Percentiles rank a stretch among this genome's conserved stretches.
phyloP scores from a whole-genome alignment of 164 flowering plant species.

The Kingdonia uniflora region DNA sequence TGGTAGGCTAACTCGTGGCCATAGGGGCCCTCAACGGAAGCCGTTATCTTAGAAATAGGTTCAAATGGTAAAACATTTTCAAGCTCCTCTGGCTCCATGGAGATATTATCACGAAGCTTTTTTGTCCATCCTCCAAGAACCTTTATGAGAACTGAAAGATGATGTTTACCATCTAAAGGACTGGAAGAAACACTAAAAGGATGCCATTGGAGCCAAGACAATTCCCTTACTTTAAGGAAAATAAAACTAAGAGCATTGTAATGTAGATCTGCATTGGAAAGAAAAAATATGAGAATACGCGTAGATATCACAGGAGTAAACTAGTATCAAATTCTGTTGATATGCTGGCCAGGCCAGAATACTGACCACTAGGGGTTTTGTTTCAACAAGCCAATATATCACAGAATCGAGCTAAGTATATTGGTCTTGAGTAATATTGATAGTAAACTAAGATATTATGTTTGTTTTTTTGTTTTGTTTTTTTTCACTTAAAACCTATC shows the following conservation, averaged over 20 bases:
- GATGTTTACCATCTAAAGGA: conserved; percentile 73
- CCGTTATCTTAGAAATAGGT: conserved; percentile 33
- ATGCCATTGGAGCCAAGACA: conserved; percentile 94
- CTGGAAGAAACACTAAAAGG: conserved; percentile 96
- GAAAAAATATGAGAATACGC: no score
- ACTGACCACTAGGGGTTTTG: no score
- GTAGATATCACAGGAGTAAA: no score
- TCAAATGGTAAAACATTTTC: conserved; percentile 14
- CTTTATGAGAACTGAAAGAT: conserved; percentile 70
- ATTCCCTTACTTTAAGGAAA: conserved; percentile 69
- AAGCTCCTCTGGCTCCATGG: conserved; percentile 18
- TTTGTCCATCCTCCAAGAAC: conserved; percentile 90
- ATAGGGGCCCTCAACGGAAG: conserved; percentile 91
- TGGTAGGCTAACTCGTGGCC: conserved; percentile 86
- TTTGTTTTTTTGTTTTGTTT: no score
- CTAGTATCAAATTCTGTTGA: no score
- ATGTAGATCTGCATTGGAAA: conserved; percentile 35
- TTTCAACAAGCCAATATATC: not conserved
- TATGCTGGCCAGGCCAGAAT: no score
- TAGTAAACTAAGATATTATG: no score
- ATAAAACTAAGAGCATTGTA: conserved; percentile 90
- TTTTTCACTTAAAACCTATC: no score
- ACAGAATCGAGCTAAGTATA: not conserved
- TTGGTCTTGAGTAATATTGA: no score
- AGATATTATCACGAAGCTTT: conserved; percentile 37